Evolutionary conservation across 2,329 filamentous ascomycete species (phyloP), one percentile per base, ranked within the genome.

Genomic region (Aquanectria penicillioides): DNA sequence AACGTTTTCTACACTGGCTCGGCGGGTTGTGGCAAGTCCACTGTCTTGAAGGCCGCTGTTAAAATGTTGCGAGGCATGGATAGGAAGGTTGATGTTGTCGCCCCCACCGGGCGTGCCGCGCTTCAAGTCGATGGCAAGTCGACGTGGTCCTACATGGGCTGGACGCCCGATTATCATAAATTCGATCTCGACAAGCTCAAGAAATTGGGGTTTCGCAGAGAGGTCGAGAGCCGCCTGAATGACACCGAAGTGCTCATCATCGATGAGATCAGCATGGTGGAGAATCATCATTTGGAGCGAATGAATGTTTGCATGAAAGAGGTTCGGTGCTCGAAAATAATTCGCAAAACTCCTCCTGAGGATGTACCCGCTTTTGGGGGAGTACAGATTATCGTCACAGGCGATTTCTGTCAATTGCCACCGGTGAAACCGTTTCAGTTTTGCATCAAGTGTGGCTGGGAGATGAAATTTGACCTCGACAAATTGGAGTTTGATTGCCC

Each of bases 1-100:
- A 89, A 89, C 51, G 83, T 89, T 9, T 90, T 89, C 67, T 89
- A 85, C 64, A 89, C 86, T 0, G 87, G 87, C 8, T 86, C 84
- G 0, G 87, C 86, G 12, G 87, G 87, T 1, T 70, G 61, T 5
- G 71, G 70, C 5, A 73, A 73, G 15, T 73, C 70, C 0, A 71
- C 68, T 2, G 68, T 68, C 1, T 28, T 73, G 1, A 68, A 66
- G 22, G 63, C 63, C 5, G 67, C 68, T 0, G 63, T 70, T 0
- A 20, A 41, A 18, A 59, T 17, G 23, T 56, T 73, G 2, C 4
- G 31, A 12, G 20, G 2, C 0, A 34, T 3, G 8, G 43, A 23
- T 0, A 41, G 72, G 31, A 65, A 17, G 0, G 84, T 89, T 4
- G 65, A 78, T 3, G 80, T 89, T 25, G 64, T 87, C 2, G 86